Percentiles rank a stretch among this genome's conserved stretches.
These are phyloP conservation scores for Saccharomyces hybrid DNA, from an alignment of 1,139 yeast species.

Conservation along the genomic window DNA sequence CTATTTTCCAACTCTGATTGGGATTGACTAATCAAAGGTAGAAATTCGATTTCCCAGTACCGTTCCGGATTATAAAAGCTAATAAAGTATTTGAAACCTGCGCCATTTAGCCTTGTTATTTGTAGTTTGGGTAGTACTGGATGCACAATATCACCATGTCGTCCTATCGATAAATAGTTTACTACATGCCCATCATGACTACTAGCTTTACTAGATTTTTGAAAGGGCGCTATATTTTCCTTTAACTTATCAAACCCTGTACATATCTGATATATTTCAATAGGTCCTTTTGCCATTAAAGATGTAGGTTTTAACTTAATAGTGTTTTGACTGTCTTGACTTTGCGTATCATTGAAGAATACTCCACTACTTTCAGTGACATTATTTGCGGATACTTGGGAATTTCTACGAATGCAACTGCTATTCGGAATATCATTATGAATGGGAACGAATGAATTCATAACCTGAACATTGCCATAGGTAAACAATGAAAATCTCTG, in stretches of 20 bases:
- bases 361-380: constrained; percentile 3
- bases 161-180: constrained; percentile 30
- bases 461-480: constrained; percentile 22
- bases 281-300: constrained; percentile 22
- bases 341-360: constrained; percentile 2
- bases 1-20: constrained; percentile 2
- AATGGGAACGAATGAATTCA: constrained; percentile 10
- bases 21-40: constrained; percentile 7
- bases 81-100: constrained; percentile 12
- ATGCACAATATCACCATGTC: constrained; percentile 26
- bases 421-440: not conserved
- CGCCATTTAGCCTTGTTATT: constrained; percentile 13
- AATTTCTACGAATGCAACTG: constrained; percentile 5
- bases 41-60: constrained; percentile 29
- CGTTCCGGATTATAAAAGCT: constrained; percentile 27
- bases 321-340: constrained; percentile 7
- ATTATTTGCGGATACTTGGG: constrained; percentile 11
- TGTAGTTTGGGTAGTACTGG: constrained; percentile 30
- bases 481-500: constrained; percentile 28
- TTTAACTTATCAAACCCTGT: constrained; percentile 9
- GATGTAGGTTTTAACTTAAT: constrained; percentile 12
- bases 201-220: constrained; percentile 3
- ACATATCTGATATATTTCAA: constrained; percentile 27
- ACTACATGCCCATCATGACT: constrained; percentile 17
- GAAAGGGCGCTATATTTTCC: not conserved